Percentiles rank a stretch among this genome's conserved stretches.
Evolutionary conservation across 192 early-diverging fungal species (phyloP).

Genomic region (Rhizophagus clarus): DNA sequence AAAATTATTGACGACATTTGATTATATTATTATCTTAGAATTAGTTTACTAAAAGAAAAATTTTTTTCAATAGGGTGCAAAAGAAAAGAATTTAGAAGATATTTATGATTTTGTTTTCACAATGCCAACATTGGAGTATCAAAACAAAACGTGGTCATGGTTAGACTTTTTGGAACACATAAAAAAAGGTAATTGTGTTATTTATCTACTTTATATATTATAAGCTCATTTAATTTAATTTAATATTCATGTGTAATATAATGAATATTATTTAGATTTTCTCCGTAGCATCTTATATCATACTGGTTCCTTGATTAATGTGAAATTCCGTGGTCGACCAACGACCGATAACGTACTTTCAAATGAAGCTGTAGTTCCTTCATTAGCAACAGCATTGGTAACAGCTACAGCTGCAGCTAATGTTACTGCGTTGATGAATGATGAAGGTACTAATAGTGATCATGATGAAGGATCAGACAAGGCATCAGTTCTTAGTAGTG

Average conservation of each 20-base stretch:
- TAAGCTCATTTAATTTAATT: background rate
- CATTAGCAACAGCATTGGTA: background rate
- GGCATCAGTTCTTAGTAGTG: conserved; percentile 10
- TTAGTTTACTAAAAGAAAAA: background rate
- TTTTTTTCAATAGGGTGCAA: conserved; percentile 59
- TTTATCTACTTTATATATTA: background rate
- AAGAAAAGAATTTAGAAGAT: conserved; percentile 80
- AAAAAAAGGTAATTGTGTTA: conserved; percentile 59
- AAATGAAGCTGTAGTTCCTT: background rate
- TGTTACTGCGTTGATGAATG: background rate
- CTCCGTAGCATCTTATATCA: background rate
- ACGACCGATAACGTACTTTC: background rate
- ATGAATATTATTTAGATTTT: conserved; percentile 9
- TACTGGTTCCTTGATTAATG: conserved; percentile 12
- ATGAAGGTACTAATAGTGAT: background rate
- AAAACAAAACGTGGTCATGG: conserved; percentile 84
- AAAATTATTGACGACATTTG: background rate
- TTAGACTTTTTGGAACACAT: conserved; percentile 68
- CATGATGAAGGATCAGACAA: conserved; percentile 20
- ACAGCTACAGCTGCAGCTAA: background rate
- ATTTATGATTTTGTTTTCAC: conserved; percentile 70
- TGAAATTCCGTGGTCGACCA: conserved; percentile 11
- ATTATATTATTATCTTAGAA: background rate
- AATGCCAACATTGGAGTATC: conserved; percentile 77
- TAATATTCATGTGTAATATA: background rate